These are phyloP conservation scores for Daedaleopsis nitida DNA, from an alignment of 768 basidiomycete genomes.

Conservation along the genomic window DNA sequence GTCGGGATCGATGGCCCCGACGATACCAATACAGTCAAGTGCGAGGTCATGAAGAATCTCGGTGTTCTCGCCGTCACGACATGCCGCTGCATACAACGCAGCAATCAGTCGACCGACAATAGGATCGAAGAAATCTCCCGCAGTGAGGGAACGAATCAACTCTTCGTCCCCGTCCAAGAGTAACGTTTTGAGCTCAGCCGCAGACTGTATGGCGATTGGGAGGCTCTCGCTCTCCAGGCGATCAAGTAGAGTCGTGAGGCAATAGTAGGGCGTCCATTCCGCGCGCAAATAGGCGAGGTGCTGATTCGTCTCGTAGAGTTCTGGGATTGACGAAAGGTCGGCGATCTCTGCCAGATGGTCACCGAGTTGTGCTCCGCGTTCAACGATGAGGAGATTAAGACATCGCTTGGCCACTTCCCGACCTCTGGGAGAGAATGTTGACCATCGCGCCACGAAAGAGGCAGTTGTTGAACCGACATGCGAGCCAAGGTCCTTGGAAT, in stretches of 20 bases:
- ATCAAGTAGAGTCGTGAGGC: conserved; percentile 68
- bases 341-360: conserved; percentile 75
- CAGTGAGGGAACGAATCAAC: conserved; percentile 62
- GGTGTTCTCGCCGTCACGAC: conserved; percentile 76
- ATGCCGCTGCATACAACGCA: conserved; percentile 66
- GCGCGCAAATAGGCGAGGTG: conserved; percentile 49
- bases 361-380: conserved; percentile 55
- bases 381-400: conserved; percentile 70
- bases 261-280: conserved; percentile 52
- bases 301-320: conserved; percentile 48
- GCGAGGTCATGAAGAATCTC: conserved; percentile 70
- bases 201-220: conserved; percentile 70
- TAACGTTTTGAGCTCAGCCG: conserved; percentile 74
- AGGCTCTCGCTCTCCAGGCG: conserved; percentile 79
- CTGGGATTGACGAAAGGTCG: conserved; percentile 72
- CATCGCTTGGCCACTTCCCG: conserved; percentile 57
- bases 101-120: conserved; percentile 68
- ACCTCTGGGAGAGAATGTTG: conserved; percentile 53
- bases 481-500: conserved; percentile 71
- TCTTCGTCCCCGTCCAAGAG: conserved; percentile 52
- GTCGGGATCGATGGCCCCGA: conserved; percentile 96
- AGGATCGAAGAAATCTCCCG: conserved; percentile 87
- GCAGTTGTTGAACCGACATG: conserved; percentile 89
- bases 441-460: conserved; percentile 80
- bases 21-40: conserved; percentile 87